Percentiles rank a stretch among this genome's conserved stretches.
Conservation (phyloP, 2,329 filamentous ascomycete species). For the Xylariales sp. region DNA sequence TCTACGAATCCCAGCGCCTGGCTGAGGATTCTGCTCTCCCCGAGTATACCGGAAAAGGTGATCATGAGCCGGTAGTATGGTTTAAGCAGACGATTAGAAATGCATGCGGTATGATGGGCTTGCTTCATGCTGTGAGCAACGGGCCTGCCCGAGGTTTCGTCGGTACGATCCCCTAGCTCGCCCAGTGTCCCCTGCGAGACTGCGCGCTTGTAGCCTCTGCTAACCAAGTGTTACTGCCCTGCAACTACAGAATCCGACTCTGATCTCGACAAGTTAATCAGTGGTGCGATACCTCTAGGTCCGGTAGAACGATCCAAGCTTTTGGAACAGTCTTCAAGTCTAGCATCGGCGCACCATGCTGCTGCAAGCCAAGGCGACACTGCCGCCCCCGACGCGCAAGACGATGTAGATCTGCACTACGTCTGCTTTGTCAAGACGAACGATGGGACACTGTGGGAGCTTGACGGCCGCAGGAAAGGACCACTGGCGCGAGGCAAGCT, state of each 20-base stretch:
- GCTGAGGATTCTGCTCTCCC: constrained; percentile 63
- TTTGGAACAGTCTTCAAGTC: constrained; percentile 69
- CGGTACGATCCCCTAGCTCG: too few relatives aligned
- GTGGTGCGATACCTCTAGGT: constrained; percentile 64
- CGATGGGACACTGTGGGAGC: constrained; percentile 60
- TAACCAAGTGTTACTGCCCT: constrained; percentile 1
- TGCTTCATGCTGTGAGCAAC: constrained; percentile 80
- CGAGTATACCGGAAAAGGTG: constrained; percentile 65
- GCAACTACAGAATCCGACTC: constrained; percentile 38
- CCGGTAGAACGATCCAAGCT: constrained; percentile 65
- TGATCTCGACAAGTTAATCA: constrained; percentile 61
- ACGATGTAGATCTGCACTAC: constrained; percentile 88
- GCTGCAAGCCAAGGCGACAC: constrained; percentile 79
- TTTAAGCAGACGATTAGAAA: constrained; percentile 94
- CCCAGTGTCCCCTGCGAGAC: too few relatives aligned
- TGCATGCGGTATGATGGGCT: constrained; percentile 84
- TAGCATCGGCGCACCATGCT: constrained; percentile 74
- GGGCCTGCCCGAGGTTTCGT: constrained; percentile 64
- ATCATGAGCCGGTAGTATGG: constrained; percentile 77
- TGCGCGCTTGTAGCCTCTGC: too few relatives aligned
- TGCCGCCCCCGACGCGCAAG: constrained; percentile 69
- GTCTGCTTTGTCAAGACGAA: constrained; percentile 83
- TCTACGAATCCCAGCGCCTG: constrained; percentile 72
- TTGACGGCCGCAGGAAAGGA: constrained; percentile 55
- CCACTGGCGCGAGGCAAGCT: constrained; percentile 54